Evolutionary conservation across 495 filamentous ascomycete species (phyloP).

Genomic region (Podospora fimiseda): DNA sequence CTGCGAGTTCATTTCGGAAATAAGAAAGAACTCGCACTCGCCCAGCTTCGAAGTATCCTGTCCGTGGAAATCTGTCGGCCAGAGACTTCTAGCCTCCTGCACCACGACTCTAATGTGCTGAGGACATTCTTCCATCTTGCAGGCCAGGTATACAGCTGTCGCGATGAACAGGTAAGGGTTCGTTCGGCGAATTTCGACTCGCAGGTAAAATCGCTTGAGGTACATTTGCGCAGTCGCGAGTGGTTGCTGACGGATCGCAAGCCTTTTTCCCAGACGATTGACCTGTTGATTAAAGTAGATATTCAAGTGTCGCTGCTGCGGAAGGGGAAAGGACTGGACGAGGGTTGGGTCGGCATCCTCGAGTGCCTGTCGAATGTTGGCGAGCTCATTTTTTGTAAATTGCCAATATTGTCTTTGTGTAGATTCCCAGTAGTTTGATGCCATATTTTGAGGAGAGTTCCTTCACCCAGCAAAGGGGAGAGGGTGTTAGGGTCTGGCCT

Average conservation of each 20-base stretch:
- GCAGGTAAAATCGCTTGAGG: slow-evolving; percentile 86
- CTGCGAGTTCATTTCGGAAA: slow-evolving; percentile 90
- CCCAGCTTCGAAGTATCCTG: slow-evolving; percentile 82
- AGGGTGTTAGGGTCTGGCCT: no score
- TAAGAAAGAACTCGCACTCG: slow-evolving; percentile 94
- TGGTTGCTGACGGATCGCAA: slow-evolving; percentile 80
- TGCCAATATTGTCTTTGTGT: slow-evolving; percentile 87
- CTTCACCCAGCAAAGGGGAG: no score
- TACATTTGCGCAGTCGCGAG: slow-evolving; percentile 94
- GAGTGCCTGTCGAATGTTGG: slow-evolving; percentile 62
- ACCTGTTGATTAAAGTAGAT: slow-evolving; percentile 91
- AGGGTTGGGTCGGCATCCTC: slow-evolving; percentile 64
- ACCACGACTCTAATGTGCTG: slow-evolving; percentile 90
- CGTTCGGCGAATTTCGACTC: slow-evolving; percentile 83
- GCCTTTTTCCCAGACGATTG: slow-evolving; percentile 68
- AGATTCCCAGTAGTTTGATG: slow-evolving; percentile 94
- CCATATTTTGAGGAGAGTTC: no score
- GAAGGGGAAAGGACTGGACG: slow-evolving; percentile 72
- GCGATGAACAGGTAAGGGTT: slow-evolving; percentile 89
- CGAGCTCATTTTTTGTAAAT: slow-evolving; percentile 73
- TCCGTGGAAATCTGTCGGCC: slow-evolving; percentile 80
- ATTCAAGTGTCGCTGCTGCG: slow-evolving; percentile 72
- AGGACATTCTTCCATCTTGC: slow-evolving; percentile 97
- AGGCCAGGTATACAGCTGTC: slow-evolving; percentile 89
- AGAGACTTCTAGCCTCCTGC: slow-evolving; percentile 75